These are phyloP conservation scores for Phaeotremella skinneri DNA, from an alignment of 768 basidiomycete genomes.

Conservation along the genomic window DNA sequence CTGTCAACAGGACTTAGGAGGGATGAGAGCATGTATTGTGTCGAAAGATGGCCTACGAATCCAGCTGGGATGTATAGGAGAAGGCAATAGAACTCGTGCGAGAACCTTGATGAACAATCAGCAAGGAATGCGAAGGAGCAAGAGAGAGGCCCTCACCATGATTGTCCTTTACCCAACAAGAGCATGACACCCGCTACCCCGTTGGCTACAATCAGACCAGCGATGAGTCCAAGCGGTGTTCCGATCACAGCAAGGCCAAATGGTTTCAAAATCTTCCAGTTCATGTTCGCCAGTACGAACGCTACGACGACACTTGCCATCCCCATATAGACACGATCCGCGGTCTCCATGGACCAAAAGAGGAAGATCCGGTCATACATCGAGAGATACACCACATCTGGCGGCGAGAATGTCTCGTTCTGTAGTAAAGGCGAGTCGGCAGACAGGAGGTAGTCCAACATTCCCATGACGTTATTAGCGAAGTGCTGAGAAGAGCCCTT, in stretches of 20 bases:
- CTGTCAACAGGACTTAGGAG: constrained; percentile 56
- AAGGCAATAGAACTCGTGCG: constrained; percentile 63
- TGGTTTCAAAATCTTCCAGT: constrained; percentile 32
- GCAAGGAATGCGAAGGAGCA: background rate
- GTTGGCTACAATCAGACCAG: constrained; percentile 66
- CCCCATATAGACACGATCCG: constrained; percentile 62
- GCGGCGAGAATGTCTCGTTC: constrained; percentile 60
- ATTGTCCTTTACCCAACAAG: constrained; percentile 67
- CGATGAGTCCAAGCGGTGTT: constrained; percentile 57
- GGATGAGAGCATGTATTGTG: constrained; percentile 55
- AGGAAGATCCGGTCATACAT: constrained; percentile 67
- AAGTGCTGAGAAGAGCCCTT: constrained; percentile 84
- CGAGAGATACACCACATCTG: constrained; percentile 66
- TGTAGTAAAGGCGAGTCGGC: constrained; percentile 54
- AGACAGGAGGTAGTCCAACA: constrained; percentile 71
- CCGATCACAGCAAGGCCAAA: constrained; percentile 57
- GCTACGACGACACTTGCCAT: constrained; percentile 55
- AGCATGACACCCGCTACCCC: constrained; percentile 68
- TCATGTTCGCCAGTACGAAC: constrained; percentile 51
- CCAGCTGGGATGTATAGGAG: constrained; percentile 73
- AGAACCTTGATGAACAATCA: constrained; percentile 58
- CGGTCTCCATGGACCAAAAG: constrained; percentile 67
- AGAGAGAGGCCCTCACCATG: constrained; percentile 57
- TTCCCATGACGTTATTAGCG: constrained; percentile 79
- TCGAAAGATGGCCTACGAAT: constrained; percentile 66